Conservation (phyloP, 176 grass and related monocot species). For the Poa annua region DNA sequence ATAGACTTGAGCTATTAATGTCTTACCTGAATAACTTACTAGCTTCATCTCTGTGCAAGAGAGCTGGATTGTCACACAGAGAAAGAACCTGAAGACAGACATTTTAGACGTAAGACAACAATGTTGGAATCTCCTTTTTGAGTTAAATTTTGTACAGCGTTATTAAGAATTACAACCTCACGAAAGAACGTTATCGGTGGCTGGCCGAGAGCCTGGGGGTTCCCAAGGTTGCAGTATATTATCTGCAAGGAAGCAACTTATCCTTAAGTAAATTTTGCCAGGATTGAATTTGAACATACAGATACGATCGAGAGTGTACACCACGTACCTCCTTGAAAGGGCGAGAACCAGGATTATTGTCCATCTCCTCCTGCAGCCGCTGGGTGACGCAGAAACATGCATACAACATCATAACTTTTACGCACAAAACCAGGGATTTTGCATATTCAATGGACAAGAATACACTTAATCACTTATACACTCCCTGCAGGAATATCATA, state of each 20-base stretch:
- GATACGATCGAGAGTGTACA: too few species aligned
- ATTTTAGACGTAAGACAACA: not conserved
- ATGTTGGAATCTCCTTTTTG: not conserved
- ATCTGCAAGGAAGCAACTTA: slow-evolving; percentile 41
- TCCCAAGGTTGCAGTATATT: slow-evolving; percentile 76
- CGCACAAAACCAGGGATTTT: too few species aligned
- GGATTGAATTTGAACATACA: not conserved
- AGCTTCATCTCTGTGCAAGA: slow-evolving; percentile 54
- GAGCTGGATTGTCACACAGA: slow-evolving; percentile 73
- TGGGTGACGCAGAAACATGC: slow-evolving; percentile 28
- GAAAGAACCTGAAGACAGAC: slow-evolving; percentile 60
- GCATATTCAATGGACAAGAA: too few species aligned
- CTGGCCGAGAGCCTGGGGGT: slow-evolving; percentile 73
- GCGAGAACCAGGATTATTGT: slow-evolving; percentile 52
- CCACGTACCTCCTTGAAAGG: slow-evolving; percentile 70
- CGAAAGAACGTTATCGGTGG: slow-evolving; percentile 71
- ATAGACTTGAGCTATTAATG: not conserved
- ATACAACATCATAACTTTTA: not conserved
- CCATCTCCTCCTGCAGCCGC: slow-evolving; percentile 56
- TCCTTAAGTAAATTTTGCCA: not conserved
- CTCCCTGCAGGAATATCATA: too few species aligned
- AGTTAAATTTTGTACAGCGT: not conserved
- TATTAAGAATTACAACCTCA: slow-evolving; percentile 43
- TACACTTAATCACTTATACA: too few species aligned
- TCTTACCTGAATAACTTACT: slow-evolving; percentile 68